Evolutionary conservation across 345 rosid genomes (phyloP), one percentile per base, ranked within the genome.

Genomic region (Jatropha curcas): DNA sequence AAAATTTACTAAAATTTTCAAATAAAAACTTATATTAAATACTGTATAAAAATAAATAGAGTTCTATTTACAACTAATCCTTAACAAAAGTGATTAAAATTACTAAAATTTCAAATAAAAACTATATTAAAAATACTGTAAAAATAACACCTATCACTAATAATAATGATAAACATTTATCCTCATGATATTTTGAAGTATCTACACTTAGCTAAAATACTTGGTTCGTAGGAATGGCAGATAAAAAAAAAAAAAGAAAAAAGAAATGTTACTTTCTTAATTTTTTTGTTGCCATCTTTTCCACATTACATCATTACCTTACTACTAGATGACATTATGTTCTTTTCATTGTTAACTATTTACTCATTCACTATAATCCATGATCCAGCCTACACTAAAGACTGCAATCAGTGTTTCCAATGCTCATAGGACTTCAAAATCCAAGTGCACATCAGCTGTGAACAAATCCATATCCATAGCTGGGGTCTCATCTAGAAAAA

Each of bases 311-410:
- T 46, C 24, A 28, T 60, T 46, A 33, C 28, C 34, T 60, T 5
- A 28, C 45, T 22, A 13, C 43, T 28, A 8, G 8, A 27, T 48
- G 59, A 60, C 46, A 43, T 19, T 30, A 27, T 30, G n/a, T 46
- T 20, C 39, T 51, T 60, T 16, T 68, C 19, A 65, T n/a, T 55
- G n/a, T n/a, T n/a, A n/a, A 35, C 60, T 70, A 35, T 39, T 50
- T 48, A 51, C 68, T 55, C 34, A 28, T 66, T 77, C 52, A 16
- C 31, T 72, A 30, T 30, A 62, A 24, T 63, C 66, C 28, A 67
- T 76, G 62, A 41, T 71, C 58, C 83, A 90, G 94, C 79, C 84
- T 59, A 22, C 24, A 34, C 74, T 68, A 60, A 81, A 79, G 76
- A 81, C 76, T 7, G 20, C 73, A 67, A 19, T 75, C 50, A 63